Base-by-base conservation (phyloP, 2,329 filamentous ascomycete genomes). In the Neonectria hederae region DNA sequence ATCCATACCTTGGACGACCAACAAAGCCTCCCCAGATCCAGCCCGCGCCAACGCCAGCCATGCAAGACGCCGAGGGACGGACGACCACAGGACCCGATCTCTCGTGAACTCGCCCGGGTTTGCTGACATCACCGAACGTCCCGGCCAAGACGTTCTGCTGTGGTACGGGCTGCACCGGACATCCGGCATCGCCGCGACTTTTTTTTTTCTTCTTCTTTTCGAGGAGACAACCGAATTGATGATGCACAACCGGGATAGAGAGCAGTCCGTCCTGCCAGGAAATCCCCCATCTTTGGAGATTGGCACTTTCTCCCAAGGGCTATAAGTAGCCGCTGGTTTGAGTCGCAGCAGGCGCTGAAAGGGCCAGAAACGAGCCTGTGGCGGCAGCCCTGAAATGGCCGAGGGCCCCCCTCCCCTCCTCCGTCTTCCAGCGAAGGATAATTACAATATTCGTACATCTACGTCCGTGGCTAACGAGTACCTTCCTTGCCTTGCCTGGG, bases 61-160 rank as follows among this genome's bases (percentile, higher is more conserved):
- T 43, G 42, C 51, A 45, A n/a, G 30, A 54, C 32, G 48, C 42
- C 57, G 40, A 60, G 54, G 42, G 38, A 35, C 54, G 42, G 28
- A 28, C 54, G 28, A 55, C 60, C 65, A 64, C 46, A 70, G 58
- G 58, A 56, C 46, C 38, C n/a, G 8, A 42, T n/a, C n/a, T 21
- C 38, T 21, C n/a, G n/a, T 58, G n/a, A 51, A 51, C 43, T 35
- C 19, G 17, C 48, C 49, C 54, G 51, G 59, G 57, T 58, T 72
- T 62, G 65, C 69, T 73, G 69, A 73, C 71, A 73, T 73, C 69
- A 73, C 71, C 54, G 35, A 59, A 62, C 24, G 19, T 53, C 48
- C 32, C 4, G 32, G 13, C 4, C 32, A 35, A 13, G 38, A n/a
- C n/a, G 7, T 40, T 40, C 38, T 40, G 38, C 45, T 48, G 49